These are phyloP conservation scores for Tuber microsphaerosporum DNA, from an alignment of 495 filamentous ascomycete genomes.

Conservation along the genomic window DNA sequence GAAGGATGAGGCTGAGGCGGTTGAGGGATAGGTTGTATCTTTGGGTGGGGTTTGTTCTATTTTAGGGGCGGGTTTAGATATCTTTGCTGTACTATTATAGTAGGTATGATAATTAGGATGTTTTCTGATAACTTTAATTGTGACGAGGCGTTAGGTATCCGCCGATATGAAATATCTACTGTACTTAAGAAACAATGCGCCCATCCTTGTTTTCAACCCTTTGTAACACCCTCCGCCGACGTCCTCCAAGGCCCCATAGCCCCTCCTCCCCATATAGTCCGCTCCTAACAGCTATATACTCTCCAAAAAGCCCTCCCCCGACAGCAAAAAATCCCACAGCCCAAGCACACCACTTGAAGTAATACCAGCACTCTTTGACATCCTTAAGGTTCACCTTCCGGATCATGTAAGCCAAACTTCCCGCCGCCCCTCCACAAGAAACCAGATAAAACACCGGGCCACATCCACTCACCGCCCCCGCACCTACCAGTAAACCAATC, in stretches of 20 bases:
- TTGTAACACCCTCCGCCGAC: conserved; percentile 14
- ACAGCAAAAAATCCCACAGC: conserved; percentile 61
- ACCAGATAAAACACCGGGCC: conserved; percentile 80
- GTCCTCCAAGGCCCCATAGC: conserved; percentile 29
- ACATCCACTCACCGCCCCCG: conserved; percentile 64
- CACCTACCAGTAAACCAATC: conserved; percentile 68
- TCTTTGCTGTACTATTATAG: background rate
- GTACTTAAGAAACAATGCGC: background rate
- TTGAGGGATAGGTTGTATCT: background rate
- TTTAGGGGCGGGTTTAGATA: background rate
- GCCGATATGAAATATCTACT: background rate
- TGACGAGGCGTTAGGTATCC: background rate
- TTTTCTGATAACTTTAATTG: background rate
- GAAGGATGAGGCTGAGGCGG: background rate
- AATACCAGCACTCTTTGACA: conserved; percentile 89
- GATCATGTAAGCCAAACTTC: conserved; percentile 79
- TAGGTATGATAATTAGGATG: background rate
- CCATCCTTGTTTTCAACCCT: background rate
- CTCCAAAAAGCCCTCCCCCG: conserved; percentile 52
- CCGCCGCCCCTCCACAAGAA: conserved; percentile 72
- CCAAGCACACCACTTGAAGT: conserved; percentile 74
- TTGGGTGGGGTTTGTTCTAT: background rate
- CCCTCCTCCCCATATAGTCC: conserved; percentile 35
- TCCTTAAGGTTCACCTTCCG: conserved; percentile 75
- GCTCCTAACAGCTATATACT: conserved; percentile 51